Base-by-base conservation (phyloP, 495 filamentous ascomycete species). In the Hypoxylon subgilvum region DNA sequence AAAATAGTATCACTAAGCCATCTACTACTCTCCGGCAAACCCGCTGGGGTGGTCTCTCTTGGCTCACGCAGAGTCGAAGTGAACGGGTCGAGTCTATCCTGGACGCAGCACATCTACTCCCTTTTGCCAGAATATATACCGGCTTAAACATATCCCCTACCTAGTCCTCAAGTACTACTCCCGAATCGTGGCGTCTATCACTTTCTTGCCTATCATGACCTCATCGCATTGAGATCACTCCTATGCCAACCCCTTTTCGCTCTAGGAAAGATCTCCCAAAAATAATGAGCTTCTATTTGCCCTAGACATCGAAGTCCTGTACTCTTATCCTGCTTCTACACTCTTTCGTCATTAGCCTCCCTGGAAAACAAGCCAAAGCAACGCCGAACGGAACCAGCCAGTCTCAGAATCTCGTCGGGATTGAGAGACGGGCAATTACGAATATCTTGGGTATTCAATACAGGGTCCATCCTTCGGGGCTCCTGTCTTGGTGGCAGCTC, bases 211-310 rank as follows among this genome's bases (percentile, higher is more conserved):
- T 17, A 13, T 38, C 44, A 57, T 64, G 43, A 54, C 49, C 44
- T 51, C 61, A 51, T 50, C 41, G 13, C 43, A 16, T 64, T 58
- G 38, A 54, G 54, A 57, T 58, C 39, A 40, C 40, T 27, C 41
- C 19, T 27, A n/a, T 48, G 14, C 27, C 58, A 40, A 39, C 30
- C 41, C 32, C 31, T 52, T 57, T 31, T 32, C 7, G 13, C 7
- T 23, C 19, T 46, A 18, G 35, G 43, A 56, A 36, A 36, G 13
- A 41, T 23, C 16, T 42, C 28, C 40, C 21, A 34, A 28, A 28
- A 48, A 52, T 40, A 57, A 3, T 8, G 8, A 8, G 23, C 23
- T 34, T 14, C 34, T 38, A 17, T 9, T 38, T 14, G 4, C 34
- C 14, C 34, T 17, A 38, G 31, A 16, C 39, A 30, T 45, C 27